Evolutionary conservation across 306 rosid genomes (phyloP).

Genomic region (Oemleria cerasiformis): DNA sequence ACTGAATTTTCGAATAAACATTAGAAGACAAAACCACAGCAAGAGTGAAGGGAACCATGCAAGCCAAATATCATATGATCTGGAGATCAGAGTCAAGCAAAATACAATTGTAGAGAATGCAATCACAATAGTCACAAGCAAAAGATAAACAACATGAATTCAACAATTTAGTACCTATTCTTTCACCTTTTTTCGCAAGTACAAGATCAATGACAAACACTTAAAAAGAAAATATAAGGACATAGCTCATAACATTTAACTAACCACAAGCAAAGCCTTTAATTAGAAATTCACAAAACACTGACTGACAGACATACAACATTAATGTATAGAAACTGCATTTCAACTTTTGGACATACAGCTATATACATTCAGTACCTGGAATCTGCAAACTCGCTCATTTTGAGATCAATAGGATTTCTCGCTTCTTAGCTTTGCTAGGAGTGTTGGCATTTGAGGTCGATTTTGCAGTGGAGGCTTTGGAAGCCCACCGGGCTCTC

Average conservation of each 20-base stretch:
- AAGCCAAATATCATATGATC: background rate
- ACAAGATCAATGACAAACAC: background rate
- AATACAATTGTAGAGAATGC: background rate
- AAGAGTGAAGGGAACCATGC: background rate
- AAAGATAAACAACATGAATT: background rate
- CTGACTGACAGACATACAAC: slow-evolving; percentile 29
- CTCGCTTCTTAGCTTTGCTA: slow-evolving; percentile 81
- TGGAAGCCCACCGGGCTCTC: slow-evolving; percentile 48
- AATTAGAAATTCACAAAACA: slow-evolving; percentile 15
- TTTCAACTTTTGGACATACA: slow-evolving; percentile 26
- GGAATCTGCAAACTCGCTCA: slow-evolving; percentile 39
- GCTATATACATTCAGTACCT: slow-evolving; percentile 51
- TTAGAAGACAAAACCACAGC: background rate
- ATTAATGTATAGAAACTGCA: slow-evolving; percentile 37
- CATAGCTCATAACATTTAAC: background rate
- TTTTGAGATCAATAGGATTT: slow-evolving; percentile 79
- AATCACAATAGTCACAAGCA: background rate
- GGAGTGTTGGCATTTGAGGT: slow-evolving; percentile 79
- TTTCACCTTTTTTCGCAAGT: background rate
- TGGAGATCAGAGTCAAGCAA: background rate
- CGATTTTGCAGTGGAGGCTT: slow-evolving; percentile 32
- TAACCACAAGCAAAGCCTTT: background rate
- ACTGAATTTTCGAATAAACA: background rate
- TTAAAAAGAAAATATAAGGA: background rate
- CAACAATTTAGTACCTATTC: background rate